These are phyloP conservation scores for Solanum etuberosum DNA, from an alignment of 257 asterid genomes.

Conservation along the genomic window DNA sequence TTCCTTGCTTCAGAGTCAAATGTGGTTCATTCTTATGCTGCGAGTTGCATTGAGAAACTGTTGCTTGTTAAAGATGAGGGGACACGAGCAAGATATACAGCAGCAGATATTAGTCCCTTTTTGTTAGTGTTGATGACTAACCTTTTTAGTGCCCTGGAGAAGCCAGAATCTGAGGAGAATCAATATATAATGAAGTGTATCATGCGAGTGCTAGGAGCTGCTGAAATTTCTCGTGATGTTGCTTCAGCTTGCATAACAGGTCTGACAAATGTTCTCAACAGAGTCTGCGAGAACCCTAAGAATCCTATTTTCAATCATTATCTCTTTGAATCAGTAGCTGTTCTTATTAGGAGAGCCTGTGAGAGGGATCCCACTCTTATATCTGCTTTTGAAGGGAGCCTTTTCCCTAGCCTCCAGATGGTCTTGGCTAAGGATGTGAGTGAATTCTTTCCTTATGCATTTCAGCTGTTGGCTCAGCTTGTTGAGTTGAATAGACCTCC, in stretches of 20 bases:
- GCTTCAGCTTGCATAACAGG: conserved; percentile 77
- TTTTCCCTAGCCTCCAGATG: conserved; percentile 61
- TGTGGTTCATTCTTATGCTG: conserved; percentile 94
- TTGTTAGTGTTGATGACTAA: conserved; percentile 59
- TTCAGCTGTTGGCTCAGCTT: conserved; percentile 89
- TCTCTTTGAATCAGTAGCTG: conserved; percentile 80
- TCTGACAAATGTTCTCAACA: conserved; percentile 48
- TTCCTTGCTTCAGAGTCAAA: conserved; percentile 62
- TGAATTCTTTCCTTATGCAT: conserved; percentile 88
- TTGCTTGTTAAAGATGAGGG: conserved; percentile 81
- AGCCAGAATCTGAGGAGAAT: conserved; percentile 93
- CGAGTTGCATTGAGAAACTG: conserved; percentile 92
- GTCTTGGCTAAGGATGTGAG: conserved; percentile 57
- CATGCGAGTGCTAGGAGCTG: conserved; percentile 87
- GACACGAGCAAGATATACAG: conserved; percentile 57
- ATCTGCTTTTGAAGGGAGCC: conserved; percentile 63
- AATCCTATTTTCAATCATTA: conserved; percentile 76
- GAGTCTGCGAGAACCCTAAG: conserved; percentile 82
- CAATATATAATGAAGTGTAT: conserved; percentile 95
- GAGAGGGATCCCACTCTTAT: conserved; percentile 63
- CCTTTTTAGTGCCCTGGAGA: conserved; percentile 75
- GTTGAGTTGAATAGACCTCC: conserved; percentile 70
- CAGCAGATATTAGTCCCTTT: conserved; percentile 60
- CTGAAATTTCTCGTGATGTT: conserved; percentile 58
- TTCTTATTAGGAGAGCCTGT: conserved; percentile 65